Conservation (phyloP, 257 asterid genomes). For the Euphrasia confusa region DNA sequence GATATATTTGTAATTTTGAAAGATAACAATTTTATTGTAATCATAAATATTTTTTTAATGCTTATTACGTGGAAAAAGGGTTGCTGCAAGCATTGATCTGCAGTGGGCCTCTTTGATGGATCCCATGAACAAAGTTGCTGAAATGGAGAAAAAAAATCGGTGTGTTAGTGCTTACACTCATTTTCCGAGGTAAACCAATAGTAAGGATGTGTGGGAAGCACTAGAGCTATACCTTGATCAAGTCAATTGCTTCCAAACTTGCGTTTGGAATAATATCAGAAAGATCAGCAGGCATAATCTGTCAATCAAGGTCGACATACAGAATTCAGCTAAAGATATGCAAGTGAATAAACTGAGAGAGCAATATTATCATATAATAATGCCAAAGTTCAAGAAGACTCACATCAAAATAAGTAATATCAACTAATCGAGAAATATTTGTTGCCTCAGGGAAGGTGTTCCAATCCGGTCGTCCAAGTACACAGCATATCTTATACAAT, state of each 20-base stretch:
- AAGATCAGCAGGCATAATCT: constrained; percentile 66
- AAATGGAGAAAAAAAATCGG: constrained; percentile 12
- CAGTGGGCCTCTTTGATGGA: constrained; percentile 86
- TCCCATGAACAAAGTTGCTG: constrained; percentile 98
- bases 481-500: constrained; percentile 84
- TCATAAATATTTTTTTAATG: neutral
- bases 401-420: constrained; percentile 57
- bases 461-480: constrained; percentile 87
- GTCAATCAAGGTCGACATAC: constrained; percentile 25
- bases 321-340: constrained; percentile 17
- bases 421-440: constrained; percentile 55
- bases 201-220: neutral
- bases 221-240: constrained; percentile 60
- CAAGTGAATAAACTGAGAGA: constrained; percentile 2
- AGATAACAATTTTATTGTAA: neutral
- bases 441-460: constrained; percentile 67
- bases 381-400: constrained; percentile 28
- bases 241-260: constrained; percentile 78
- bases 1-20: neutral
- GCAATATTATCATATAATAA: neutral
- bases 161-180: neutral
- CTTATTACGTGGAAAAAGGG: constrained; percentile 74
- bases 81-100: constrained; percentile 89
- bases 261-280: constrained; percentile 71
- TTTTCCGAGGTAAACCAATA: constrained; percentile 8